Conservation (phyloP, 2,329 filamentous ascomycete genomes). For the Aspergillus sp. region DNA sequence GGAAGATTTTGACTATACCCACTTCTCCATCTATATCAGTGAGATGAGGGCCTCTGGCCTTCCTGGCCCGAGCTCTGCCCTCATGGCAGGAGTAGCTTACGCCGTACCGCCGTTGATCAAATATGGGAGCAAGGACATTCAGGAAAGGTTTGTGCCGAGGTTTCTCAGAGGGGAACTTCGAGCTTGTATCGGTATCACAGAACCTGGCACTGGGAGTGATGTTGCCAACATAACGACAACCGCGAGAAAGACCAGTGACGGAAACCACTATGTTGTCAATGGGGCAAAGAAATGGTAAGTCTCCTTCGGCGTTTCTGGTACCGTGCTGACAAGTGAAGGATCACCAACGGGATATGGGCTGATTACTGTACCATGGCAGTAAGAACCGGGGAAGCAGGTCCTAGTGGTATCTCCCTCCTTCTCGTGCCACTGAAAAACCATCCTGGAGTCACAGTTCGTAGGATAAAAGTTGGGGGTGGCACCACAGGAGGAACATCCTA, state of each 20-base stretch:
- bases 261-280: conserved; percentile 67
- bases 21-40: conserved; percentile 67
- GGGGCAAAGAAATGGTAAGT: conserved; percentile 70
- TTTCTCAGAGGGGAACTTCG: conserved; percentile 65
- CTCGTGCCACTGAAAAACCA: conserved; percentile 66
- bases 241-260: conserved; percentile 60
- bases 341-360: conserved; percentile 70
- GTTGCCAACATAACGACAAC: conserved; percentile 71
- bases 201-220: conserved; percentile 71
- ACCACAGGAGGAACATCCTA: conserved; percentile 67
- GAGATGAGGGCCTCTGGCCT: conserved; percentile 54
- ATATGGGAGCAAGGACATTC: conserved; percentile 60
- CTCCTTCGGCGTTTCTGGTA: conserved; percentile 24
- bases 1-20: conserved; percentile 71
- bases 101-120: conserved; percentile 70
- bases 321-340: conserved; percentile 49
- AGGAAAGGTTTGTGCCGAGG: conserved; percentile 66
- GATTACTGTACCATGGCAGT: conserved; percentile 70
- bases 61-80: conserved; percentile 27
- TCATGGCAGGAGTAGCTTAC: conserved; percentile 71
- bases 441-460: conserved; percentile 65
- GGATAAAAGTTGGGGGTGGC: conserved; percentile 65
- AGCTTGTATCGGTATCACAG: conserved; percentile 74
- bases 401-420: conserved; percentile 62
- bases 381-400: conserved; percentile 64